phyloP scores from a whole-genome alignment of 2,329 filamentous ascomycete genomes.

The Cladosporium oxysporum region DNA sequence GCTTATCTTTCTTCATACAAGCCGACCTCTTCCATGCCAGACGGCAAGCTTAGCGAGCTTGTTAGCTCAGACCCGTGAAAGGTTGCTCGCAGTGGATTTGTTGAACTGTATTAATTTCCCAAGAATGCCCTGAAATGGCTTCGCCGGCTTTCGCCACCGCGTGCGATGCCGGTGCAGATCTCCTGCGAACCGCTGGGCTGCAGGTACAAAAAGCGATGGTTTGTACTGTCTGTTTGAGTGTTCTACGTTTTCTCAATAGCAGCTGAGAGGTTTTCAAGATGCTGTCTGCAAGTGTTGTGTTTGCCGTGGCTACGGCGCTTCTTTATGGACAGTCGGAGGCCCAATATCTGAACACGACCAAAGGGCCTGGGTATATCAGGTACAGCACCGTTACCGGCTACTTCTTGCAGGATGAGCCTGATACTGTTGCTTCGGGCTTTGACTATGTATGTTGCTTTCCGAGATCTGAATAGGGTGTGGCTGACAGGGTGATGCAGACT shows the following conservation, averaged over 20 bases:
- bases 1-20: slow-evolving; percentile 1
- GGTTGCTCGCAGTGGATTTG: not conserved
- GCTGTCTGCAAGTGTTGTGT: not conserved
- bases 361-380: slow-evolving; percentile 47
- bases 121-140: not conserved
- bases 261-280: not conserved
- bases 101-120: not conserved
- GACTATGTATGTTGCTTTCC: slow-evolving; percentile 58
- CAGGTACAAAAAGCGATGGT: slow-evolving; percentile 2
- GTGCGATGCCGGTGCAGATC: not conserved
- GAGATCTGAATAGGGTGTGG: not conserved
- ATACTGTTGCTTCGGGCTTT: slow-evolving; percentile 59
- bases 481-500: slow-evolving; percentile 45
- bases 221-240: not conserved
- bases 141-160: not conserved
- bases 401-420: slow-evolving; percentile 64
- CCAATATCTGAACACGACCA: slow-evolving; percentile 18
- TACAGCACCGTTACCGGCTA: slow-evolving; percentile 63
- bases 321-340: slow-evolving; percentile 17
- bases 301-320: slow-evolving; percentile 7
- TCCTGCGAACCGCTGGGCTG: not conserved
- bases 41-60: slow-evolving; percentile 14
- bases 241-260: not conserved
- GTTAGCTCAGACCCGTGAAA: not conserved
- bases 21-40: not conserved